phyloP scores from a whole-genome alignment of 2,329 filamentous ascomycete species.

The Botrytis porri region DNA sequence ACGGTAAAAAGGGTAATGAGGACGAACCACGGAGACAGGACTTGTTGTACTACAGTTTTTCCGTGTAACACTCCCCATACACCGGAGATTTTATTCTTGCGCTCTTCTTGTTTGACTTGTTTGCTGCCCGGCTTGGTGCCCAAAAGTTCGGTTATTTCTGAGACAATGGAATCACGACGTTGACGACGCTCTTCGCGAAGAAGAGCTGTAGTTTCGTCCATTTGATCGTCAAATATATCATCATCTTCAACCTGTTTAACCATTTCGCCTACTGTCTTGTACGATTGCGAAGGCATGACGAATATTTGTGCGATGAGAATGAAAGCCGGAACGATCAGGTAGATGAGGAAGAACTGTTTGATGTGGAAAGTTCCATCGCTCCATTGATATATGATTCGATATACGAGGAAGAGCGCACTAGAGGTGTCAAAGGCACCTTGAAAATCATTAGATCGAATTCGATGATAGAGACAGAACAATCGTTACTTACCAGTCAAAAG shows the following conservation, averaged over 20 bases:
- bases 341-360: constrained; percentile 67
- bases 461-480: background rate
- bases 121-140: constrained; percentile 61
- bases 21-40: constrained; percentile 78
- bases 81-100: constrained; percentile 62
- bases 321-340: constrained; percentile 66
- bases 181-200: constrained; percentile 49
- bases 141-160: constrained; percentile 71
- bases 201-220: constrained; percentile 47
- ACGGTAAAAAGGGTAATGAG: constrained; percentile 77
- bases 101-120: constrained; percentile 65
- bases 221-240: constrained; percentile 50
- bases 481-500: constrained; percentile 57
- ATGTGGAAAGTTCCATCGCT: constrained; percentile 57
- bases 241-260: constrained; percentile 66
- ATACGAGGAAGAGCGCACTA: constrained; percentile 72
- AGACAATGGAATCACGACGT: constrained; percentile 41
- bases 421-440: constrained; percentile 74
- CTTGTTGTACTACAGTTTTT: constrained; percentile 66
- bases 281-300: constrained; percentile 71
- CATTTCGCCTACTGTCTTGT: constrained; percentile 83
- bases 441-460: background rate
- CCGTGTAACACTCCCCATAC: constrained; percentile 87
- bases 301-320: constrained; percentile 66
- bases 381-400: constrained; percentile 66